Evolutionary conservation across 768 basidiomycete species (phyloP), one percentile per base, ranked within the genome.

Genomic region (Pulveroboletus sp.): DNA sequence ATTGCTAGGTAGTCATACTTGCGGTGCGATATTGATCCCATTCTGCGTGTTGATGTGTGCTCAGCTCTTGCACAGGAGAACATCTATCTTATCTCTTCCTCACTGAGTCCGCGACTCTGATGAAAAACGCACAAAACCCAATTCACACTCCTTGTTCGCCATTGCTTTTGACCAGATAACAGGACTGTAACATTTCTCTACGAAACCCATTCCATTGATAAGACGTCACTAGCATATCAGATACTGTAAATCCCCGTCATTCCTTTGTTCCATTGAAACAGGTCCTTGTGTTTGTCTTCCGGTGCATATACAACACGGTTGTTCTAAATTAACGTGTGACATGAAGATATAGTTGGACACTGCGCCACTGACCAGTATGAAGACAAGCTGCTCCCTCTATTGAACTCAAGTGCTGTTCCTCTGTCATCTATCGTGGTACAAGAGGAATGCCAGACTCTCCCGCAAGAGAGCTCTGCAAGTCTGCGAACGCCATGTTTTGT

Each of bases 401-500:
- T 30, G 17, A 39, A n/a, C 18, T 28, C 24, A 37, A 55, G 6
- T 24, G 39, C 21, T 21, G 21, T 21, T 18, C 37, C 27, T 39
- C 39, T 36, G 39, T 26, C 6, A 27, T 47, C 51, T 51, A 59
- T 8, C 24, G 39, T 45, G 6, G 51, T 55, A 36, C 52, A 38
- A 55, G 57, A 21, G 47, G 39, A 58, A 60, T 42, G 57, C 65
- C 43, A 72, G 72, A 53, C 36, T n/a, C 53, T 53, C 44, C 55
- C 30, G 49, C 58, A 44, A 66, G 62, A 15, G 80, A 79, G 42
- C 76, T 78, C 54, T 80, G 78, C 36, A 83, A 72, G 15, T 78
- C 82, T 40, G 84, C 86, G 55, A 88, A 91, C 6, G 87, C 88
- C 84, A 89, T 86, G 57, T 85, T 88, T 68, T 91, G 88, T 64